phyloP scores from a whole-genome alignment of 495 filamentous ascomycete genomes.

The Aspergillus sclerotioniger region DNA sequence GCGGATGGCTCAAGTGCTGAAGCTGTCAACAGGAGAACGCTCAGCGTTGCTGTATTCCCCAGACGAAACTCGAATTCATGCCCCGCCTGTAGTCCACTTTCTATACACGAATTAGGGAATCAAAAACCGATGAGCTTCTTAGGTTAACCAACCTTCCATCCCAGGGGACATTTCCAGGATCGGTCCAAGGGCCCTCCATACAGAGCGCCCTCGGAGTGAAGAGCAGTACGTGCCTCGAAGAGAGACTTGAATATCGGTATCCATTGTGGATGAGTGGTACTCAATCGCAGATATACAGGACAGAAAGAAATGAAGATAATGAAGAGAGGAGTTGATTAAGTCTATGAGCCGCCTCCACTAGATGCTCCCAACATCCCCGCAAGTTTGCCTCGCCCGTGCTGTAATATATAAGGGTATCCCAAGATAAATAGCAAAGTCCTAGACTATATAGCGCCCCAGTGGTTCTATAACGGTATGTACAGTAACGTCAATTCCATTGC shows the following conservation, averaged over 20 bases:
- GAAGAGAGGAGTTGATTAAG: slow-evolving; percentile 16
- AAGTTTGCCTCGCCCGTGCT: neutral
- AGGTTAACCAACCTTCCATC: slow-evolving; percentile 43
- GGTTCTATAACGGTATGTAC: slow-evolving; percentile 17
- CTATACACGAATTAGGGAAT: neutral
- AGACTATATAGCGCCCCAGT: neutral
- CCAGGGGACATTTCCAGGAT: slow-evolving; percentile 35
- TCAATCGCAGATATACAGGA: neutral
- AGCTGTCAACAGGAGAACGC: slow-evolving; percentile 54
- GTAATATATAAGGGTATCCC: slow-evolving; percentile 20
- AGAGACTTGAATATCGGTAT: neutral
- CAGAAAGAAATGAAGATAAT: neutral
- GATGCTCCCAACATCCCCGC: too few relatives aligned
- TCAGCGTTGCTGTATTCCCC: slow-evolving; percentile 25
- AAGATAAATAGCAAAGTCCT: slow-evolving; percentile 7
- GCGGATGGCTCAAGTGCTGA: slow-evolving; percentile 33
- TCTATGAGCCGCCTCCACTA: slow-evolving; percentile 5
- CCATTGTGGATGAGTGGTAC: slow-evolving; percentile 8
- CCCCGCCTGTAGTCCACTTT: slow-evolving; percentile 1
- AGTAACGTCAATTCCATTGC: neutral
- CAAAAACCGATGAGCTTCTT: neutral
- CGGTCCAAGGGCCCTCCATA: slow-evolving; percentile 48
- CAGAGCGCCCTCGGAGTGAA: slow-evolving; percentile 50
- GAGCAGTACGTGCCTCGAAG: slow-evolving; percentile 50
- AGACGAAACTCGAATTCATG: slow-evolving; percentile 20